phyloP scores from a whole-genome alignment of 805 yeast genomes.

The Saccharomycopsis amapae region DNA sequence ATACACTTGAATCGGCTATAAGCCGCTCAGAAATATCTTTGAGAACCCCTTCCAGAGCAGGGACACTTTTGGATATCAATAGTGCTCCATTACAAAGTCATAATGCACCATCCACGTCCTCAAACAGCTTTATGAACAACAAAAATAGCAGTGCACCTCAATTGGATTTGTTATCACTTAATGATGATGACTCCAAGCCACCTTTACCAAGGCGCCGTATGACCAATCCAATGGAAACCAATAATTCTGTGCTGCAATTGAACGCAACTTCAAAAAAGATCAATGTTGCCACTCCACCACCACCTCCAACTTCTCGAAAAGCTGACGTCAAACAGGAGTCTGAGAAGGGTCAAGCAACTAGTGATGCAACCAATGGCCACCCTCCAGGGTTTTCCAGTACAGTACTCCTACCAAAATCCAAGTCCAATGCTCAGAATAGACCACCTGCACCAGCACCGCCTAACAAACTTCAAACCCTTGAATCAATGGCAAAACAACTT shows the following conservation, averaged over 20 bases:
- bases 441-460: conserved; percentile 5
- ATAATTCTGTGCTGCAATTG: no score
- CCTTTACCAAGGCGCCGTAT: conserved; percentile 22
- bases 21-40: no score
- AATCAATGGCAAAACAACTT: conserved; percentile 10
- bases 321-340: not conserved
- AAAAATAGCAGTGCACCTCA: not conserved
- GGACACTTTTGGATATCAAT: not conserved
- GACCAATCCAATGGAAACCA: no score
- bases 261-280: no score
- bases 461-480: conserved; percentile 4
- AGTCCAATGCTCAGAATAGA: no score
- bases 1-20: no score
- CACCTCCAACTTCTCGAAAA: conserved; percentile 19
- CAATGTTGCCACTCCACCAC: conserved; percentile 12
- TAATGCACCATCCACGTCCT: conserved; percentile 10
- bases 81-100: not conserved
- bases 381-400: conserved; percentile 20
- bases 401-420: conserved; percentile 15
- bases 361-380: not conserved
- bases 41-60: no score
- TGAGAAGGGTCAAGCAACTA: not conserved
- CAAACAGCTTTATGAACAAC: conserved; percentile 22
- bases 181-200: conserved; percentile 19
- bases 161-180: conserved; percentile 4